Conservation (phyloP, 345 rosid genomes). For the Acer negundo region DNA sequence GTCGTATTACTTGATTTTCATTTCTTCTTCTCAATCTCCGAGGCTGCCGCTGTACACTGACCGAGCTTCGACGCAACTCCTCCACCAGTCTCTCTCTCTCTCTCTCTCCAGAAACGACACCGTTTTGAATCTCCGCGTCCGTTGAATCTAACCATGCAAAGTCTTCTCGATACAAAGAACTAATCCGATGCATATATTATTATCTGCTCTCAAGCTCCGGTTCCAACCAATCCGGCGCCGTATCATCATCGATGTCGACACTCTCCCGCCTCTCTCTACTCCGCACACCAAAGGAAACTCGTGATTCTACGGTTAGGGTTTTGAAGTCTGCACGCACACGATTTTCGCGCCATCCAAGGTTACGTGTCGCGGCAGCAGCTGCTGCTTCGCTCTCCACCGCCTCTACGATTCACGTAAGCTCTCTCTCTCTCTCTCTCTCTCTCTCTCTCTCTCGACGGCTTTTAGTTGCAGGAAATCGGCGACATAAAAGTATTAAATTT, state of each 20-base stretch:
- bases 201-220: neutral
- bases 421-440: neutral
- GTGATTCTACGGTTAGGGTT: neutral
- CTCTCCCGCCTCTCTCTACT: constrained; percentile 10
- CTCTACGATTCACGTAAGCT: neutral
- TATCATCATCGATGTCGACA: constrained; percentile 26
- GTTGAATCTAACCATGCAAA: neutral
- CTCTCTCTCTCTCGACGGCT: neutral
- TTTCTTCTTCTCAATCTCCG: neutral
- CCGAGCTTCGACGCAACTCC: neutral
- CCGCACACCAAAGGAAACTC: neutral
- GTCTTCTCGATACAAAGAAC: neutral
- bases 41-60: neutral
- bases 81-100: neutral
- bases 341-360: constrained; percentile 4
- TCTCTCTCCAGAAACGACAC: neutral
- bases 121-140: neutral
- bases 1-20: neutral
- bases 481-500: neutral
- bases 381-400: neutral
- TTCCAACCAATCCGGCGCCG: constrained; percentile 12
- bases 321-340: neutral
- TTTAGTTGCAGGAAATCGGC: no score
- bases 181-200: constrained; percentile 12
- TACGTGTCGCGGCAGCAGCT: neutral